These are phyloP conservation scores for Geosiphon pyriformis DNA, from an alignment of 192 early-diverging fungal genomes.

Conservation along the genomic window DNA sequence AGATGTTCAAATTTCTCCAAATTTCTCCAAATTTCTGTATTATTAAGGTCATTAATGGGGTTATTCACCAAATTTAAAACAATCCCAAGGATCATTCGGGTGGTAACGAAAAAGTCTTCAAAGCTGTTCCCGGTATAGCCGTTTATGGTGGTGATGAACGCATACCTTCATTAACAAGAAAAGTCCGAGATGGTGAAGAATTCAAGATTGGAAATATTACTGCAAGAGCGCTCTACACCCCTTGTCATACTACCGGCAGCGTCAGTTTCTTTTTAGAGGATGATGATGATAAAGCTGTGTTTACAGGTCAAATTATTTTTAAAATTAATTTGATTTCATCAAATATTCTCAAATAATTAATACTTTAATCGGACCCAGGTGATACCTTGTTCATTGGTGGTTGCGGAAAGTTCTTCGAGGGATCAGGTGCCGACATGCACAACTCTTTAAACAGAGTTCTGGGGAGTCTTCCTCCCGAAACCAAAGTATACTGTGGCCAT, in stretches of 20 bases:
- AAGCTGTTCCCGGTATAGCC: conserved; percentile 49
- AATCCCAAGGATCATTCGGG: conserved; percentile 67
- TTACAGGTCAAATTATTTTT: conserved; percentile 80
- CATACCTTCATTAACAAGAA: conserved; percentile 71
- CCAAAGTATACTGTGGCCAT: conserved; percentile 87
- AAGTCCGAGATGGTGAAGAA: conserved; percentile 63
- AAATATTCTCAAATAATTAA: neutral
- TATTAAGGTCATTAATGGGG: neutral
- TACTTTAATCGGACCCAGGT: conserved; percentile 13
- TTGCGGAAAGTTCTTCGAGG: conserved; percentile 94
- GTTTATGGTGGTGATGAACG: conserved; percentile 87
- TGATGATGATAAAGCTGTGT: conserved; percentile 64
- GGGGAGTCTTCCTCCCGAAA: conserved; percentile 67
- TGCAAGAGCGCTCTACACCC: conserved; percentile 69
- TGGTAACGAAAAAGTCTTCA: conserved; percentile 63
- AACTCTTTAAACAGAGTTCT: conserved; percentile 64
- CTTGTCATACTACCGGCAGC: conserved; percentile 85
- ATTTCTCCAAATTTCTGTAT: neutral
- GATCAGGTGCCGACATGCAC: conserved; percentile 80
- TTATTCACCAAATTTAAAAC: neutral
- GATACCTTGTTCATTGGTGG: conserved; percentile 41
- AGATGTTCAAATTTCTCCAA: no score
- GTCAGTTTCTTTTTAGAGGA: conserved; percentile 79
- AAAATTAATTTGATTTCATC: conserved; percentile 5
- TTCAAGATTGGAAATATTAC: conserved; percentile 69